Conservation (phyloP, 2,329 filamentous ascomycete species). For the Penicillium polonicum region DNA sequence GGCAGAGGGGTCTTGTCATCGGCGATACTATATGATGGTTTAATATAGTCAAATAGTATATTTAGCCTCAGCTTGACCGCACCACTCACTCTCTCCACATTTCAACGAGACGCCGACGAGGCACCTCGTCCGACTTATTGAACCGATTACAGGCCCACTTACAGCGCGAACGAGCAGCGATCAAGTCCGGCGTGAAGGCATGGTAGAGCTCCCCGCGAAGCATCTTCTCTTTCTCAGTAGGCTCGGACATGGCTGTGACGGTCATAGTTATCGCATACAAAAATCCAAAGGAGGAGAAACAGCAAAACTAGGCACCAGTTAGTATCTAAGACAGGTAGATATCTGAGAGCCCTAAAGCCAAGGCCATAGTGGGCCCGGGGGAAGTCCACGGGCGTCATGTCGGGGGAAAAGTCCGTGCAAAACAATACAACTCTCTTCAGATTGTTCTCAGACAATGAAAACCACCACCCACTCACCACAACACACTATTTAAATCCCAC, state of each 20-base stretch:
- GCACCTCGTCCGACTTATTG: constrained; percentile 61
- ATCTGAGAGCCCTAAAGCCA: background rate
- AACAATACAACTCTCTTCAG: constrained; percentile 9
- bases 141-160: constrained; percentile 60
- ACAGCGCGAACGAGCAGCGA: constrained; percentile 63
- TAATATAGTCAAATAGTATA: background rate
- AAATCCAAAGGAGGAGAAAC: background rate
- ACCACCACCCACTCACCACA: background rate
- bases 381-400: background rate
- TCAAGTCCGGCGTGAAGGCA: constrained; percentile 68
- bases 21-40: constrained; percentile 53
- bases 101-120: constrained; percentile 62
- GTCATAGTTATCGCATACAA: background rate
- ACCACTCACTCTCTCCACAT: constrained; percentile 68
- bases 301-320: background rate
- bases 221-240: constrained; percentile 52
- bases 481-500: background rate
- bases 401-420: background rate
- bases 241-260: constrained; percentile 14
- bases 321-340: background rate
- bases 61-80: background rate
- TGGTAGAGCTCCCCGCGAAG: constrained; percentile 68
- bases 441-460: constrained; percentile 22
- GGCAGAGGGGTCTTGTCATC: constrained; percentile 64
- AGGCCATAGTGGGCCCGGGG: constrained; percentile 1